These are phyloP conservation scores for Phlebiopsis gigantea DNA, from an alignment of 768 basidiomycete genomes.

Conservation along the genomic window DNA sequence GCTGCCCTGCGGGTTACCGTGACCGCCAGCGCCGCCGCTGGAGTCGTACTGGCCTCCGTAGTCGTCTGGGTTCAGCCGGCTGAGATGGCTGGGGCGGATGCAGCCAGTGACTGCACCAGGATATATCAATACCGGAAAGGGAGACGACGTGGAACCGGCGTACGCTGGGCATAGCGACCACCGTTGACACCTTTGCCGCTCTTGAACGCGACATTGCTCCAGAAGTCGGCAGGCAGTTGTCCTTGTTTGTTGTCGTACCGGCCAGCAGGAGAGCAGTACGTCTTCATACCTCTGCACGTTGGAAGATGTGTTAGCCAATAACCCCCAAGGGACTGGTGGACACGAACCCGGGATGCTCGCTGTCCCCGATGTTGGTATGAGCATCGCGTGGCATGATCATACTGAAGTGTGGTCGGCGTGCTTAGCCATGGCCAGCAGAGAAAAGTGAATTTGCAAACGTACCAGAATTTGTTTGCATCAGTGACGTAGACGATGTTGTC, in stretches of 20 bases:
- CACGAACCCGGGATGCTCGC: conserved; percentile 42
- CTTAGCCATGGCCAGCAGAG: too few species aligned
- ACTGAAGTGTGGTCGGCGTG: too few species aligned
- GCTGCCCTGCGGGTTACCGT: conserved; percentile 47
- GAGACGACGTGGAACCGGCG: conserved; percentile 12
- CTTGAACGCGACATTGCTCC: conserved; percentile 44
- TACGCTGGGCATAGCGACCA: conserved; percentile 41
- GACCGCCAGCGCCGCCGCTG: conserved; percentile 45
- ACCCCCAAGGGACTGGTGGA: neutral
- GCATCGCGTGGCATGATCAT: conserved; percentile 30
- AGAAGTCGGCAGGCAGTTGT: conserved; percentile 40
- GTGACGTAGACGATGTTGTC: conserved; percentile 52
- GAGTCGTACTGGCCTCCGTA: conserved; percentile 56
- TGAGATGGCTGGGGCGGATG: conserved; percentile 39
- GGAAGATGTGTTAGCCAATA: neutral
- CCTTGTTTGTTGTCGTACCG: conserved; percentile 39
- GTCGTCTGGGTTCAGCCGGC: conserved; percentile 42
- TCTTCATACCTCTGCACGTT: conserved; percentile 36
- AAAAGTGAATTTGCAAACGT: conserved; percentile 13
- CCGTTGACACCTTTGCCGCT: conserved; percentile 37
- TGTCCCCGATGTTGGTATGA: conserved; percentile 52
- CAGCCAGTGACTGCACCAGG: conserved; percentile 46
- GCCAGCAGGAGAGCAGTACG: conserved; percentile 45
- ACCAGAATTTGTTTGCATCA: conserved; percentile 40
- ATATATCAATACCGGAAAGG: neutral